Evolutionary conservation across 257 asterid species (phyloP), one percentile per base, ranked within the genome.

Genomic region (Echium plantagineum): DNA sequence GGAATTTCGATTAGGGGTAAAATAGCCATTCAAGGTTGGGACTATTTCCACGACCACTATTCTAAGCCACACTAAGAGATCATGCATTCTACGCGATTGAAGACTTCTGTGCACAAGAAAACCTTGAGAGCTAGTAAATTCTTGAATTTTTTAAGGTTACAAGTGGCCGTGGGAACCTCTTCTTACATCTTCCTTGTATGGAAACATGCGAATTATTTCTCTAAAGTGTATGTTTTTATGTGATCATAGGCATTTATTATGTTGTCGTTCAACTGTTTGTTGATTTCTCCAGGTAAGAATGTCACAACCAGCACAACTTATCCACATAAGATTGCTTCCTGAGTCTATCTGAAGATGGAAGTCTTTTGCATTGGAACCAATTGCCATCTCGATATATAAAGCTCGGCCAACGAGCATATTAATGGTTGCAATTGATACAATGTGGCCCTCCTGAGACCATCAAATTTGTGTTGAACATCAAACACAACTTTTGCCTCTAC

Each of bases 291-390:
- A 0, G 72, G 69, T 5, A 71, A 47, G 21, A 66, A 56, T 0
- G 72, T 61, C 67, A 69, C 95, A 83, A 55, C 81, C 73, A 53
- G 73, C 84, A 69, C 93, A 83, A 31, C 83, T 73, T 64, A 86
- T 89, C 95, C 95, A 86, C 68, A 83, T 69, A 59, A 86, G 74
- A 61, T 81, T 87, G 62, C 95, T 86, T 58, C 95, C 95, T 9
- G 95, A 83, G 60, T 86, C 95, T 49, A 86, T 81, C 72, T 83
- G 93, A 66, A 86, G 85, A 55, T 76, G 70, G 79, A 71, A 86
- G 63, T 81, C 85, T 68, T 55, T 78, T 3, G 87, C 78, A 19
- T 93, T 89, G 63, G 84, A 70, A 63, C 95, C 95, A 77, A 86
- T 71, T 21, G 85, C 70, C 63, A 86, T 85, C 72, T 81, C 76